These are phyloP conservation scores for Asterionellopsis glacialis DNA, from an alignment of 108 stramenopile species.

Conservation along the genomic window DNA sequence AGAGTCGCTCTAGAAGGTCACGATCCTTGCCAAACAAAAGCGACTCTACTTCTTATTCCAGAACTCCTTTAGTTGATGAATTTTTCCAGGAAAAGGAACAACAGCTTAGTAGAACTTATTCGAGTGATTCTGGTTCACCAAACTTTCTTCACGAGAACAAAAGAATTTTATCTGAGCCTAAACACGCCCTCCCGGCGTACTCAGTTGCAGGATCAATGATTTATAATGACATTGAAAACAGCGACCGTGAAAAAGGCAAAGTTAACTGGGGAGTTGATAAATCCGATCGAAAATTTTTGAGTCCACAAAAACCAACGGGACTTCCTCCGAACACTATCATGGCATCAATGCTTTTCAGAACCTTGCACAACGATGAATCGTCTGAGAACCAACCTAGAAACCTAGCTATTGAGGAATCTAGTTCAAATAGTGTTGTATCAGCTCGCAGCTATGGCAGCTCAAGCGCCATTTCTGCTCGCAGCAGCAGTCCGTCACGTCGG, in stretches of 20 bases:
- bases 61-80: no score
- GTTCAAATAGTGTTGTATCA: no score
- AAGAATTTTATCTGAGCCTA: neutral
- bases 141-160: neutral
- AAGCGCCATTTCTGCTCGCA: no score
- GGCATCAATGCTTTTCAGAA: constrained; percentile 44
- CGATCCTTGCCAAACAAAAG: no score
- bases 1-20: no score
- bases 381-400: no score
- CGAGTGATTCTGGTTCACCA: neutral
- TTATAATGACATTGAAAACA: constrained; percentile 2
- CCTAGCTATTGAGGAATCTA: no score
- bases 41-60: no score
- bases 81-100: no score
- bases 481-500: no score
- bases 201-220: constrained; percentile 9
- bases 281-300: constrained; percentile 1
- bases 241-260: neutral
- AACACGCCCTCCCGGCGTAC: neutral
- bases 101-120: no score
- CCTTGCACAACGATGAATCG: neutral
- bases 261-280: neutral
- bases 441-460: no score
- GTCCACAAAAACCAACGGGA: constrained; percentile 27
- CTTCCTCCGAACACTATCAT: constrained; percentile 44